Evolutionary conservation across 208 protist species (phyloP), one percentile per base, ranked within the genome.

Genomic region (Acanthamoeba sp.): DNA sequence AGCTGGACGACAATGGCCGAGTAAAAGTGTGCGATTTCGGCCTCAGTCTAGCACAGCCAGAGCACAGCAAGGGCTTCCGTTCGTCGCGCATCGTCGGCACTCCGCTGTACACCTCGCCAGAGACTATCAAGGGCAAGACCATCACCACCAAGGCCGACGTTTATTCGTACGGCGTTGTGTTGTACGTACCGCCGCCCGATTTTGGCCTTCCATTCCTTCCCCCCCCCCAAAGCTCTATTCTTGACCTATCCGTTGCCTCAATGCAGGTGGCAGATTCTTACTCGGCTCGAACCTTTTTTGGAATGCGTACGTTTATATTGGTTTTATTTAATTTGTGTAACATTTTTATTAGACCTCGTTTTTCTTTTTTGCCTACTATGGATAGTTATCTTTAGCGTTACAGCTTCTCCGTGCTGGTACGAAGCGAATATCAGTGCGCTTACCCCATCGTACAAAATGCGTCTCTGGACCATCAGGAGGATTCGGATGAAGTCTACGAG

Each of bases 21-120:
- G 82, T 89, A 5, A 89, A 89, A 22, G 82, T 89, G 82, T 89
- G 82, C 82, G 82, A 89, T 34, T 89, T 89, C 64, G 82, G 82
- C 22, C 82, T 89, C 20, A 89, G 82, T 24, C 55, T 89, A n/a
- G 82, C 38, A 16, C 82, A 89, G 36, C 82, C 82, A 36, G 82
- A 89, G 34, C 82, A 89, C 38, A 89, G 82, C 45, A 89, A 89
- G 32, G 82, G 82, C 14, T 89, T 89, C 82, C 82, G 82, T 3
- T 89, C 82, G n/a, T 89, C 82, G 1, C 82, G 82, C 82, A 89
- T 89, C 32, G 82, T 89, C 14, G 82, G 82, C 82, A 89, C 82
- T 27, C 82, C 82, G n/a, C 82, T 89, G 22, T 89, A 89, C 82
- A 89, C 82, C 9, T 89, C 82, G 32, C 82, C 82, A 2, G 82